These are phyloP conservation scores for Fusarium chlamydosporum DNA, from an alignment of 2,329 filamentous ascomycete species.

Conservation along the genomic window DNA sequence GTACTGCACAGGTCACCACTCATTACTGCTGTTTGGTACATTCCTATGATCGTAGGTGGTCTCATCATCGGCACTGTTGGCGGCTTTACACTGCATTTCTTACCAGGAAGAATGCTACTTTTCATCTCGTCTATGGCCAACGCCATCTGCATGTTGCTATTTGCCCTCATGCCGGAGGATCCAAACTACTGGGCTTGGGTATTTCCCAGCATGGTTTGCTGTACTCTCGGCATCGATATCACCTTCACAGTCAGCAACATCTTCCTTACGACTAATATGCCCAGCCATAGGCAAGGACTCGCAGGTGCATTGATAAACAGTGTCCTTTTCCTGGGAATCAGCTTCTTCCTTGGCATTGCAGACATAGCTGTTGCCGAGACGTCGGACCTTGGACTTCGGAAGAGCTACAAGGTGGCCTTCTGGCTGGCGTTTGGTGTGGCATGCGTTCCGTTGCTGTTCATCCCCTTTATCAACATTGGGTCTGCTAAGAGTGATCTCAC, in stretches of 20 bases:
- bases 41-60: conserved; percentile 71
- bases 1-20: conserved; percentile 67
- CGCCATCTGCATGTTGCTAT: conserved; percentile 65
- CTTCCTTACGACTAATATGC: conserved; percentile 75
- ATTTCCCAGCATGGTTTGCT: conserved; percentile 72
- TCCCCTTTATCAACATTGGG: conserved; percentile 47
- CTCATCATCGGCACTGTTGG: conserved; percentile 68
- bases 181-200: conserved; percentile 74
- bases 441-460: conserved; percentile 38
- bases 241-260: conserved; percentile 76
- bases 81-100: conserved; percentile 68
- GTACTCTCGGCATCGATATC: conserved; percentile 75
- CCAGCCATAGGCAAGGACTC: conserved; percentile 71
- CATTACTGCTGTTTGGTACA: conserved; percentile 70
- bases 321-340: conserved; percentile 73
- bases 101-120: conserved; percentile 68
- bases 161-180: conserved; percentile 67
- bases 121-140: conserved; percentile 66
- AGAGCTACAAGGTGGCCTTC: conserved; percentile 50
- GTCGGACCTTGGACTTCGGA: conserved; percentile 56
- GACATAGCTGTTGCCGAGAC: conserved; percentile 66
- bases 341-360: conserved; percentile 73
- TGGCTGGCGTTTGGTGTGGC: conserved; percentile 48
- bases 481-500: conserved; percentile 50
- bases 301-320: conserved; percentile 75